A percentile compares a stretch with the other conserved stretches of the same genome.
These are phyloP conservation scores for Crepidotus variabilis DNA, from an alignment of 768 basidiomycete genomes.

Conservation along the genomic window DNA sequence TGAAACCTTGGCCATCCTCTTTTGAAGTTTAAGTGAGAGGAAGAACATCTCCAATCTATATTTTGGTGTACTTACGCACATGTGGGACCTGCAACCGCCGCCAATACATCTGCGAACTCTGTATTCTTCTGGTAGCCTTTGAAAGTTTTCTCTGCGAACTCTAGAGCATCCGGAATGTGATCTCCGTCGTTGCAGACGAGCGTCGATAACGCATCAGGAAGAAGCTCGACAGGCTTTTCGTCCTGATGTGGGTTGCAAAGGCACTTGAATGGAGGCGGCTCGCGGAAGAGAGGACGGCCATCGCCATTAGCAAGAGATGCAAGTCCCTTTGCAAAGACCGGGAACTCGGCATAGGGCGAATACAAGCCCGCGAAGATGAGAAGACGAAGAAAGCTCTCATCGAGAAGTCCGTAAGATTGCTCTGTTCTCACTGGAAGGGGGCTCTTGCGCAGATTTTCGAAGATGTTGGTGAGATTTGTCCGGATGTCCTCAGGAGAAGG, in stretches of 20 bases:
- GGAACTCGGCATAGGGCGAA: constrained; percentile 29
- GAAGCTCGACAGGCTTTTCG: background rate
- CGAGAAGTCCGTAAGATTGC: constrained; percentile 31
- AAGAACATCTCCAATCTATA: background rate
- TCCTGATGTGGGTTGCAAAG: constrained; percentile 18
- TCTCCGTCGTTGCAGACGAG: constrained; percentile 34
- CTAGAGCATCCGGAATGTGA: constrained; percentile 22
- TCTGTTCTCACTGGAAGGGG: constrained; percentile 30
- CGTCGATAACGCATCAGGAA: constrained; percentile 17
- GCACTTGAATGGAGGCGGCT: constrained; percentile 24
- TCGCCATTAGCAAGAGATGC: constrained; percentile 31
- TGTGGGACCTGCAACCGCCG: background rate
- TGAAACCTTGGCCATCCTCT: constrained; percentile 26
- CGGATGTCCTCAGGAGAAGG: constrained; percentile 25
- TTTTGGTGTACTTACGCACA: background rate
- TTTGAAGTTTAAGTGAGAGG: constrained; percentile 1
- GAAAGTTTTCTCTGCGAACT: constrained; percentile 18
- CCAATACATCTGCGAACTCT: background rate
- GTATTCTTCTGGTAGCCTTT: background rate
- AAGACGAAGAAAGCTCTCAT: constrained; percentile 26
- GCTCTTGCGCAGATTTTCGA: constrained; percentile 21
- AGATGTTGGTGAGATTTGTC: constrained; percentile 29
- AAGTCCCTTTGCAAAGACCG: constrained; percentile 29
- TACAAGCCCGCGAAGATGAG: constrained; percentile 32
- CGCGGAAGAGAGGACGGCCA: constrained; percentile 21